These are phyloP conservation scores for Sporothrix humicola DNA, from an alignment of 2,329 filamentous ascomycete species.

Conservation along the genomic window DNA sequence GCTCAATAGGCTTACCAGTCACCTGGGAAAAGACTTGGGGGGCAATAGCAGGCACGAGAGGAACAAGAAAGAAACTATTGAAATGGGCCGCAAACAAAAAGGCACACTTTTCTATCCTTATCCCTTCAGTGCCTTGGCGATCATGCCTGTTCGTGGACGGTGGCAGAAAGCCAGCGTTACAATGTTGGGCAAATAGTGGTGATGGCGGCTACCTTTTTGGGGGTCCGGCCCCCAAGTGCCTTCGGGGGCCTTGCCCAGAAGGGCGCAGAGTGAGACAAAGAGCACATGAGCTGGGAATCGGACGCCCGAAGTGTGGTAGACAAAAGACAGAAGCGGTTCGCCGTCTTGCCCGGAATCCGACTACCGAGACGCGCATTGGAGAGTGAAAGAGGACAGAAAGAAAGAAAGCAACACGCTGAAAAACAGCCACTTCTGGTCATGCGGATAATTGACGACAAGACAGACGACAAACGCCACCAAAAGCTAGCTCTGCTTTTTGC, in stretches of 20 bases:
- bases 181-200: background rate
- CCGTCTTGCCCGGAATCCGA: constrained; percentile 1
- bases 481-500: background rate
- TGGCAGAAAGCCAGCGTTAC: background rate
- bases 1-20: background rate
- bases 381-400: background rate
- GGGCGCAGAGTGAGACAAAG: background rate
- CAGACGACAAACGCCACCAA: background rate
- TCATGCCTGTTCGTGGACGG: background rate
- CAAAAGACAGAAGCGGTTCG: background rate
- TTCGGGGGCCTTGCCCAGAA: background rate
- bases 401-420: background rate
- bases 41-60: too few species aligned
- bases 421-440: background rate
- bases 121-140: constrained; percentile 11
- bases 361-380: background rate
- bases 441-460: background rate
- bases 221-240: background rate
- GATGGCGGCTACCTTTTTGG: too few species aligned
- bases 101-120: background rate
- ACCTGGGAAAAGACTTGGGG: background rate
- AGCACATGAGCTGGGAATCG: constrained; percentile 8
- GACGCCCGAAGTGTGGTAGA: background rate
- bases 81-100: background rate
- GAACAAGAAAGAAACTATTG: constrained; percentile 7